Evolutionary conservation across 1,284 basidiomycete species (phyloP).

Genomic region (Marasmius oreades): DNA sequence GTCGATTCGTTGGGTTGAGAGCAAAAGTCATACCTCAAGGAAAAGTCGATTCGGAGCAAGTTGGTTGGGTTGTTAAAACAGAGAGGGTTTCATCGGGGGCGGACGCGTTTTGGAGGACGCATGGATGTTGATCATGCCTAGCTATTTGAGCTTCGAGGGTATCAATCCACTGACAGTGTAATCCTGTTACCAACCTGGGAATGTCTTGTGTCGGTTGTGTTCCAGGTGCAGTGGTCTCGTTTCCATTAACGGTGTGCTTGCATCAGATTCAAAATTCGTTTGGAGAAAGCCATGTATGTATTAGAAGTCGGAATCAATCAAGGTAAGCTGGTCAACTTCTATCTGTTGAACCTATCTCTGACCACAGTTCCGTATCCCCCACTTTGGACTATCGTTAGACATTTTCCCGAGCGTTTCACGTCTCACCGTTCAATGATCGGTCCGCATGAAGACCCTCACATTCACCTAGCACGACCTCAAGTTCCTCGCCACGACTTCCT

Average conservation of each 20-base stretch:
- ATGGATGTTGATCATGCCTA: conserved; percentile 79
- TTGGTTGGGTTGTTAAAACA: conserved; percentile 33
- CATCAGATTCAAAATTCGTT: conserved; percentile 76
- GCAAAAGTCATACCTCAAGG: conserved; percentile 44
- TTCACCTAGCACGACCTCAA: conserved; percentile 15
- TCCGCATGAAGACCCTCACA: conserved; percentile 43
- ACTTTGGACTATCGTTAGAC: conserved; percentile 71
- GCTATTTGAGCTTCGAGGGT: conserved; percentile 63
- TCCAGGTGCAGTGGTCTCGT: conserved; percentile 43
- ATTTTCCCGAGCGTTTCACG: conserved; percentile 71
- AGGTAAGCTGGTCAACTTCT: too few species aligned
- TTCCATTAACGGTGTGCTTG: conserved; percentile 2
- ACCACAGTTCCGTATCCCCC: too few species aligned
- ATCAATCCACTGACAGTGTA: conserved; percentile 78
- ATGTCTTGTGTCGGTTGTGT: conserved; percentile 45
- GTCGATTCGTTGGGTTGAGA: conserved; percentile 45
- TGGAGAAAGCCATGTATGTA: conserved; percentile 64
- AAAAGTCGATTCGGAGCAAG: conserved; percentile 34
- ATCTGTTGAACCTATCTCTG: too few species aligned
- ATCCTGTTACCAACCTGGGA: conserved; percentile 52
- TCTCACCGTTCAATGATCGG: conserved; percentile 80
- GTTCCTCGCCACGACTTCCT: conserved; percentile 22
- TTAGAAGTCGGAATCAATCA: conserved; percentile 47
- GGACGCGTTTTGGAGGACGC: conserved; percentile 38
- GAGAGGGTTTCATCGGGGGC: conserved; percentile 24